Evolutionary conservation across 495 filamentous ascomycete species (phyloP), one percentile per base, ranked within the genome.

Genomic region (Jackrogersella minutella): DNA sequence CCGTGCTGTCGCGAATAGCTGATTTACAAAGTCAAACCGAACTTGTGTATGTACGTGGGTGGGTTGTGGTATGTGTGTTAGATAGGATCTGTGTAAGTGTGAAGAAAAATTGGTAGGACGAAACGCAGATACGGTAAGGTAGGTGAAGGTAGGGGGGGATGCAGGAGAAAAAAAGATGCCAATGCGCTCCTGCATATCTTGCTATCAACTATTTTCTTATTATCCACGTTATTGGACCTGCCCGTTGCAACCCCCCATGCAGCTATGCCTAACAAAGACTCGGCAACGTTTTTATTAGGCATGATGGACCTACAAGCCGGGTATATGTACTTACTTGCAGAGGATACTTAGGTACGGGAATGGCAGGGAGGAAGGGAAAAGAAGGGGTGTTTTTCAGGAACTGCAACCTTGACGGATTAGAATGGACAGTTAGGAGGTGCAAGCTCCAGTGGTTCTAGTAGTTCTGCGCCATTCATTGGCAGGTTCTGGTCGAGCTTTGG

Each of bases 171-270:
- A 57, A 64, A 58, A 37, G 30, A 17, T 40, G 51, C 65, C 53
- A 68, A 59, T 68, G 54, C 59, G 53, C 59, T 67, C 47, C 37
- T 54, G 57, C 57, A 51, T 37, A n/a, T 31, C 33, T 26, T 51
- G 55, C 36, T 51, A 57, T 61, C 66, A 58, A 65, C 61, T 69
- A 69, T 65, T 69, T 37, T 65, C 61, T 69, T 69, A 69, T 69
- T 69, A 69, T 52, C 66, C 61, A 69, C 66, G 66, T 69, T 69
- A 69, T 69, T 69, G 61, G 66, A 64, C 66, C 61, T 69, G 37
- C 36, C 61, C 44, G 61, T 58, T 65, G 57, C 16, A 61, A 65
- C 61, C 61, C 61, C 56, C 66, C 66, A 69, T 69, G 66, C 66
- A 69, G 61, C 66, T 69, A 69, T 69, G 66, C 66, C 61, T 69